Evolutionary conservation across 2,329 filamentous ascomycete species (phyloP), one percentile per base, ranked within the genome.

Genomic region (Fusarium palustre): DNA sequence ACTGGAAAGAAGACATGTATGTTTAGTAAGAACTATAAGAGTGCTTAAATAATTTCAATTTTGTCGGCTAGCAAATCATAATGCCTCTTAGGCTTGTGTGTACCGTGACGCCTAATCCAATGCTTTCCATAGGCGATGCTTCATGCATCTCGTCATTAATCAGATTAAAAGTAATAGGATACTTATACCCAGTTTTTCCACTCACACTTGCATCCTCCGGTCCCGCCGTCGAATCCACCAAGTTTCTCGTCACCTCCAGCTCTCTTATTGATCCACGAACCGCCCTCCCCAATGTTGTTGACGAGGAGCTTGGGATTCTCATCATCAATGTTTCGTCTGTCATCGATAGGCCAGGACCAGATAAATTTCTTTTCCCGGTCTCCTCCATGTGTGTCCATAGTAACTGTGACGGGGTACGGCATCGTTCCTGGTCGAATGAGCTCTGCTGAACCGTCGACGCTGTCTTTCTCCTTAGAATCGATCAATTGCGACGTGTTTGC

Each of bases 171-270:
- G 48, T 54, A 31, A 34, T 46, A 41, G 36, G 45, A 54, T 28
- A 43, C 42, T 55, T 55, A 75, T 18, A 74, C 66, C 78, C 78
- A 88, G 63, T 91, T 91, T 58, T 82, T 81, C 86, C 88, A 91
- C 70, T 84, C 80, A 75, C 88, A 91, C 76, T 80, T 82, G 74
- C 88, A 91, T 2, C 89, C 89, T 18, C 88, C 88, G 1, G 82
- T 85, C 38, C 88, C 89, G 24, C 89, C 89, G 75, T 91, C 88
- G 68, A 87, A 85, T 1, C 88, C 89, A 3, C 89, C 89, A 59
- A 86, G 79, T 28, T 79, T 82, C 13, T 77, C 70, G 64, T 88
- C 80, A 1, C 76, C 78, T 24, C 79, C 77, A 3, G 77, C 80
- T 12, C 83, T 79, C 13, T 80, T 80, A 73, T 91, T 91, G 57